phyloP scores from a whole-genome alignment of 495 filamentous ascomycete genomes.

The Lepraria neglecta region DNA sequence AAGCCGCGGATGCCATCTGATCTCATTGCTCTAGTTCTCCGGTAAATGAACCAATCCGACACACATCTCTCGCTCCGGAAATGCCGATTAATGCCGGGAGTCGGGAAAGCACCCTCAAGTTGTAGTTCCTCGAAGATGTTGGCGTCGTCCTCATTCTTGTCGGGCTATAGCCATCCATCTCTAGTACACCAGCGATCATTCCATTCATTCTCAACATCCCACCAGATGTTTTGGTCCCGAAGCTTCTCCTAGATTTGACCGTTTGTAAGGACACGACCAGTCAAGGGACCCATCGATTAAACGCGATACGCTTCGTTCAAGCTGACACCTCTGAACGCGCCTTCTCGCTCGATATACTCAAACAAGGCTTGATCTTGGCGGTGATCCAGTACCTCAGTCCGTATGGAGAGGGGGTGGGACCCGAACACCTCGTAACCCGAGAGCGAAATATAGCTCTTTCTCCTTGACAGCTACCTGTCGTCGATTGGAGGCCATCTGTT shows the following conservation, averaged over 20 bases:
- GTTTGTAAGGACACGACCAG: not conserved
- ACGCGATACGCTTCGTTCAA: constrained; percentile 2
- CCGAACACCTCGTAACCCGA: not conserved
- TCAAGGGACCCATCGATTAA: not conserved
- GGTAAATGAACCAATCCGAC: not conserved
- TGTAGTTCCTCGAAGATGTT: not conserved
- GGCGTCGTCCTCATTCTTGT: not conserved
- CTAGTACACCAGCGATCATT: not conserved
- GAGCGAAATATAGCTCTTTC: not conserved
- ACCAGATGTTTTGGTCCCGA: not conserved
- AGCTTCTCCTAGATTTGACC: not conserved
- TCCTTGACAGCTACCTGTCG: not conserved
- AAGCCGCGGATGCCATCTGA: no score
- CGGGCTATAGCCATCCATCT: not conserved
- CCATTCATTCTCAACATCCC: not conserved
- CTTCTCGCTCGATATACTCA: not conserved
- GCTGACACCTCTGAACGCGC: not conserved
- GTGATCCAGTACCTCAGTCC: not conserved
- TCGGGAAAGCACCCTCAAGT: not conserved
- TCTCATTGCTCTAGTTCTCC: not conserved
- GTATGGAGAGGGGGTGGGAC: not conserved
- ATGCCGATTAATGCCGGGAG: not conserved
- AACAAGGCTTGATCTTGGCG: constrained; percentile 6
- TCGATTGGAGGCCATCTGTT: not conserved
- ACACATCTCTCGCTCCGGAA: not conserved